phyloP scores from a whole-genome alignment of 2,329 filamentous ascomycete genomes.

The Coniochaeta sp. region DNA sequence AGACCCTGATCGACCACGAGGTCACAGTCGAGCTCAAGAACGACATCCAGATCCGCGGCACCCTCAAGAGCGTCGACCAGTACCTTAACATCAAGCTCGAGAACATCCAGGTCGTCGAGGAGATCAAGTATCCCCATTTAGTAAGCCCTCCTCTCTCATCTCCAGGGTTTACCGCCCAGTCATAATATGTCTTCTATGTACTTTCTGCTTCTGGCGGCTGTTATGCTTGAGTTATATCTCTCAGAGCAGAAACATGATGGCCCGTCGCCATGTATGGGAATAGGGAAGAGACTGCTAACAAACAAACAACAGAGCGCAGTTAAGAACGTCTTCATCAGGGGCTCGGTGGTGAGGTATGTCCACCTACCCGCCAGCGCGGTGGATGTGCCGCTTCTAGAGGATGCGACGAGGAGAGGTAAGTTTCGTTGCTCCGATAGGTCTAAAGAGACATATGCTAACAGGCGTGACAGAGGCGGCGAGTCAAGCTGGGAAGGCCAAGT shows the following conservation, averaged over 20 bases:
- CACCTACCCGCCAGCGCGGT: slow-evolving; percentile 78
- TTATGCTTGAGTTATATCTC: not conserved
- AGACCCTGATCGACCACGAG: slow-evolving; percentile 94
- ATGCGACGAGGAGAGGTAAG: slow-evolving; percentile 80
- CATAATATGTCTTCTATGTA: not conserved
- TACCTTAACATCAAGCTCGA: slow-evolving; percentile 99
- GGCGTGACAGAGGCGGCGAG: slow-evolving; percentile 45
- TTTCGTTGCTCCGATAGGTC: too few relatives aligned
- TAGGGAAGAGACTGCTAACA: not conserved
- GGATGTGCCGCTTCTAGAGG: slow-evolving; percentile 80
- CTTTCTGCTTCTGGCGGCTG: not conserved
- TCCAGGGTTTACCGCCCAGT: not conserved
- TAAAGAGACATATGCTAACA: too few relatives aligned
- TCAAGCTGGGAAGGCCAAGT: slow-evolving; percentile 51
- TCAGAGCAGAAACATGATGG: too few relatives aligned
- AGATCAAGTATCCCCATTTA: slow-evolving; percentile 90
- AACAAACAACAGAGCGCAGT: slow-evolving; percentile 56
- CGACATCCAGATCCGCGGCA: slow-evolving; percentile 94
- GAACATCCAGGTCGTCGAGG: slow-evolving; percentile 86
- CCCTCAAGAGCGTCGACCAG: slow-evolving; percentile 94
- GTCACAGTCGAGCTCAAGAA: slow-evolving; percentile 99
- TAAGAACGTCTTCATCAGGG: slow-evolving; percentile 93
- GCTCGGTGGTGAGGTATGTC: slow-evolving; percentile 88
- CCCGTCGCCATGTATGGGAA: too few relatives aligned
- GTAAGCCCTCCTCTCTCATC: slow-evolving; percentile 33